These are phyloP conservation scores for Zygoascus hellenicus DNA, from an alignment of 1,139 yeast species.

Conservation along the genomic window DNA sequence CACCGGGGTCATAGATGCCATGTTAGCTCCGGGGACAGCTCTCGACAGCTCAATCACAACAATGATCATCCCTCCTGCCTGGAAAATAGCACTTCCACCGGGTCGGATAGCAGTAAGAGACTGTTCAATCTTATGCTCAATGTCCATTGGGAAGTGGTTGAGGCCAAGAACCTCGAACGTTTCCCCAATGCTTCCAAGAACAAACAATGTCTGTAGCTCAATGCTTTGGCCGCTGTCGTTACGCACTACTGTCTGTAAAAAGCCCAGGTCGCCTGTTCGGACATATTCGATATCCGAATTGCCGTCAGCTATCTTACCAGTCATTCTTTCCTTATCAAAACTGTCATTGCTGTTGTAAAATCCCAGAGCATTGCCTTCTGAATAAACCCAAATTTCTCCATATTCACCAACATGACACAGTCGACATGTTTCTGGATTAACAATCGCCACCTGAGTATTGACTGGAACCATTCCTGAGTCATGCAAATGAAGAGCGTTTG, in stretches of 20 bases:
- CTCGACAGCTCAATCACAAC: slow-evolving; percentile 62
- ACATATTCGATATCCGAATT: slow-evolving; percentile 59
- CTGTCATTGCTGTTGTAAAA: slow-evolving; percentile 43
- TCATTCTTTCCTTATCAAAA: slow-evolving; percentile 45
- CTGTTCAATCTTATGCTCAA: slow-evolving; percentile 68
- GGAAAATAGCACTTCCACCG: slow-evolving; percentile 64
- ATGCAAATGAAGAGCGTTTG: slow-evolving; percentile 69
- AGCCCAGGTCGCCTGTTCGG: slow-evolving; percentile 93
- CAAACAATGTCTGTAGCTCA: slow-evolving; percentile 75
- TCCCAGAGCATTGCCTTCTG: slow-evolving; percentile 70
- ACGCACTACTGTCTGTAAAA: slow-evolving; percentile 64
- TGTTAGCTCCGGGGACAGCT: slow-evolving; percentile 31
- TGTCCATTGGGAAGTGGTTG: slow-evolving; percentile 83
- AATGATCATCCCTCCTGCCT: slow-evolving; percentile 77
- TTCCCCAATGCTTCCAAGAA: slow-evolving; percentile 78
- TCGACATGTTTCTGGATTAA: slow-evolving; percentile 81
- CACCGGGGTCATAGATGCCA: slow-evolving; percentile 76
- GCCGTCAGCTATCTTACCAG: slow-evolving; percentile 56
- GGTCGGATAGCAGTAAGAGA: slow-evolving; percentile 54
- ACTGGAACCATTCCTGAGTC: slow-evolving; percentile 97
- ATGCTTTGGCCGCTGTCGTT: slow-evolving; percentile 35
- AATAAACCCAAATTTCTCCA: slow-evolving; percentile 96
- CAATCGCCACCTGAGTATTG: slow-evolving; percentile 88
- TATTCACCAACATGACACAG: slow-evolving; percentile 88
- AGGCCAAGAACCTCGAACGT: slow-evolving; percentile 90